phyloP scores from a whole-genome alignment of 768 basidiomycete species.

The Suillus subalutaceus region DNA sequence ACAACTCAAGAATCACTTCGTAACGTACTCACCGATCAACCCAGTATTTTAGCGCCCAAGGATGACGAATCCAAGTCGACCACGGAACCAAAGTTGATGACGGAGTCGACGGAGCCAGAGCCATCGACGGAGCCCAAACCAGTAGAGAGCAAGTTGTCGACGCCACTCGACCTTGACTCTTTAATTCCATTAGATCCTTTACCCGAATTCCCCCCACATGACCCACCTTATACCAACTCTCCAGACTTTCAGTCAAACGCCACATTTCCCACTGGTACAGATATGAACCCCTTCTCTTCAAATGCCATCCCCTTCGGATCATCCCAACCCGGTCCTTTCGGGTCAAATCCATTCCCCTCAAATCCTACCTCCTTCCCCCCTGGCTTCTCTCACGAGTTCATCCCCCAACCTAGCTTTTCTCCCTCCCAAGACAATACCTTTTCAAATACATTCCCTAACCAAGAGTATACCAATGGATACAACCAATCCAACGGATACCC shows the following conservation, averaged over 20 bases:
- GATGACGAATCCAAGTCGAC: conserved; percentile 7
- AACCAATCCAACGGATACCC: conserved; percentile 3
- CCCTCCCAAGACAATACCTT: neutral
- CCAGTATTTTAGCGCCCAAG: conserved; percentile 13
- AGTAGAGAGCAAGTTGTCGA: neutral
- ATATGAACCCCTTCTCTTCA: neutral
- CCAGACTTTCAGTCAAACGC: neutral
- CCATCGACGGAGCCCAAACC: neutral
- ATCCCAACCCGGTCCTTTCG: neutral
- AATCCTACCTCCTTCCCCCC: neutral
- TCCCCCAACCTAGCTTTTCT: conserved; percentile 1
- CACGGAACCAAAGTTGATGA: neutral
- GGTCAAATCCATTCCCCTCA: conserved; percentile 1
- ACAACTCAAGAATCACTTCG: neutral
- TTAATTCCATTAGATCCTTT: conserved; percentile 31
- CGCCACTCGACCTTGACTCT: conserved; percentile 27
- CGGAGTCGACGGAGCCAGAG: neutral
- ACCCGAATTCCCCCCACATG: conserved; percentile 8
- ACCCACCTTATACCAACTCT: neutral
- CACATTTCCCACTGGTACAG: neutral
- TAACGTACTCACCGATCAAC: conserved; percentile 7
- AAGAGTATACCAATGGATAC: neutral
- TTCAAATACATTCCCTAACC: neutral
- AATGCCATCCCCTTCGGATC: neutral
- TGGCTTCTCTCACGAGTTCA: conserved; percentile 5